A percentile compares a stretch with the other conserved stretches of the same genome.
Conservation (phyloP, 1,284 basidiomycete species). For the Ceratobasidium papillatum region DNA sequence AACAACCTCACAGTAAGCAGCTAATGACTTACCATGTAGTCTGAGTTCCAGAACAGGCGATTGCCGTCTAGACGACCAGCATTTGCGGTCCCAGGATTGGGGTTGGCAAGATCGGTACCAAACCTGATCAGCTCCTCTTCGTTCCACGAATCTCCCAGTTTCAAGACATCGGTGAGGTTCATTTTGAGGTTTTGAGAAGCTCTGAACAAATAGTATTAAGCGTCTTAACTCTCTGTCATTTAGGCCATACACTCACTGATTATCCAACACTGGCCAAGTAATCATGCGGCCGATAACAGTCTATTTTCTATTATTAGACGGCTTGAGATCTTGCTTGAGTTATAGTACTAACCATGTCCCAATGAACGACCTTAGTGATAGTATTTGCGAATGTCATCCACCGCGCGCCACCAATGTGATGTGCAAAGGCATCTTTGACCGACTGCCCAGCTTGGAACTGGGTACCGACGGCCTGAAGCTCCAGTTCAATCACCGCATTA, state of each 20-base stretch:
- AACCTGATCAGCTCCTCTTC: constrained; percentile 49
- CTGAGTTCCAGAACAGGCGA: constrained; percentile 70
- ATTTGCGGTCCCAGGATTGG: constrained; percentile 60
- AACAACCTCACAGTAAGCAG: not conserved
- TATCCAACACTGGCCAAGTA: constrained; percentile 39
- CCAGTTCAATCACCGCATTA: constrained; percentile 39
- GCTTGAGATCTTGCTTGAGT: not conserved
- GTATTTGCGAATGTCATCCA: constrained; percentile 44
- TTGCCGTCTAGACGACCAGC: constrained; percentile 67
- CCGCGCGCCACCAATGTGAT: constrained; percentile 13
- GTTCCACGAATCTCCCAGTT: constrained; percentile 40
- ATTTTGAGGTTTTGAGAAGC: constrained; percentile 41
- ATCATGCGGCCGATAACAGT: constrained; percentile 43
- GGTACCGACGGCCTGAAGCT: constrained; percentile 41
- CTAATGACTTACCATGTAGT: constrained; percentile 65
- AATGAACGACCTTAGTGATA: constrained; percentile 41
- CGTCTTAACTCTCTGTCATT: not conserved
- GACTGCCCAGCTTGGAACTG: constrained; percentile 31
- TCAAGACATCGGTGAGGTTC: constrained; percentile 37
- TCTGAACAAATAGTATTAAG: constrained; percentile 1
- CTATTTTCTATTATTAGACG: not conserved
- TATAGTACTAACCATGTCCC: constrained; percentile 43
- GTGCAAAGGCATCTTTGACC: constrained; percentile 13
- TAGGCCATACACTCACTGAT: constrained; percentile 39
- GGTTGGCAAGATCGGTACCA: constrained; percentile 43